Evolutionary conservation across 225 moss, liverwort and hornwort genomes (phyloP).

Genomic region (Rhytidiadelphus loreus): DNA sequence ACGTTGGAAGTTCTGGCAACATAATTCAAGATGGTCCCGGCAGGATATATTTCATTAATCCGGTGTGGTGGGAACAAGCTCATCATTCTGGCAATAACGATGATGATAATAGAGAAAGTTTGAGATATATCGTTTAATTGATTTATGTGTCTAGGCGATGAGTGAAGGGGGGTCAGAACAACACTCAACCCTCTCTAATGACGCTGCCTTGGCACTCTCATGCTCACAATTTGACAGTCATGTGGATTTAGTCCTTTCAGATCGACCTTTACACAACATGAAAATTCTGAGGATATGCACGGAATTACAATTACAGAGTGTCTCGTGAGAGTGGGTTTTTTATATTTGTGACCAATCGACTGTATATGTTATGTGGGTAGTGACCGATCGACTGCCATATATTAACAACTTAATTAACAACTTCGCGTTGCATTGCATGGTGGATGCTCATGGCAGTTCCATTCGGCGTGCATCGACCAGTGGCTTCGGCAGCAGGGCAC

Average conservation of each 20-base stretch:
- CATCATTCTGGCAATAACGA: not conserved
- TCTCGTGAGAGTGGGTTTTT: not conserved
- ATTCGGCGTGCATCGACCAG: constrained; percentile 54
- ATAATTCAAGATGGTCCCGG: not conserved
- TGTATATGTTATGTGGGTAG: not conserved
- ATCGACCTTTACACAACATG: not conserved
- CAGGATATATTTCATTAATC: not conserved
- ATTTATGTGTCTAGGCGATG: not conserved
- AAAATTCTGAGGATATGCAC: not conserved
- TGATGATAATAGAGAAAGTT: not conserved
- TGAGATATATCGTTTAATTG: not conserved
- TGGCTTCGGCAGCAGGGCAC: constrained; percentile 59
- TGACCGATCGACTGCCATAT: not conserved
- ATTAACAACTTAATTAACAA: not conserved
- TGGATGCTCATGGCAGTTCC: constrained; percentile 27
- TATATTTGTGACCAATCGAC: not conserved
- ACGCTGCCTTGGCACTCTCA: not conserved
- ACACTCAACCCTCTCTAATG: not conserved
- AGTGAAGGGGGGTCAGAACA: not conserved
- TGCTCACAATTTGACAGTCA: not conserved
- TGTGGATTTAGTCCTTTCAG: not conserved
- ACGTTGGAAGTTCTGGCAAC: not conserved
- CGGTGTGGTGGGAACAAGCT: not conserved
- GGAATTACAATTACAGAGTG: not conserved
- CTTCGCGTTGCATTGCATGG: not conserved